phyloP scores from a whole-genome alignment of 1,139 yeast species.

The Dujonia santamariae region DNA sequence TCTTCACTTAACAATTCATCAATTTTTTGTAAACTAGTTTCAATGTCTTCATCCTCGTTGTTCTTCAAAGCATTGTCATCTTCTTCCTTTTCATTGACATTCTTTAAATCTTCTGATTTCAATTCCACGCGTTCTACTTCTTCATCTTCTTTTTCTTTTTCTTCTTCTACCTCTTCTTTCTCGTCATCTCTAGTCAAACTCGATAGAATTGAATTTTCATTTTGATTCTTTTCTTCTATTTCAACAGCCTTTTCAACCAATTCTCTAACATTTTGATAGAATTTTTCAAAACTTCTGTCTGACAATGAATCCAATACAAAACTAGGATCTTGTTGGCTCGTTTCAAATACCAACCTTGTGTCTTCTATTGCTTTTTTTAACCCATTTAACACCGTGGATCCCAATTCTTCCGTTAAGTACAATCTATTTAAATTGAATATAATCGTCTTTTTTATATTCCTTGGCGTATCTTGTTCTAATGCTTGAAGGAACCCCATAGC shows the following conservation, averaged over 20 bases:
- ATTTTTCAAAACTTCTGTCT: slow-evolving; percentile 45
- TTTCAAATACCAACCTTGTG: slow-evolving; percentile 26
- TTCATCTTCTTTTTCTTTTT: slow-evolving; percentile 8
- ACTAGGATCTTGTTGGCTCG: slow-evolving; percentile 23
- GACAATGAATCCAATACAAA: slow-evolving; percentile 43
- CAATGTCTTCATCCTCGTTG: slow-evolving; percentile 6
- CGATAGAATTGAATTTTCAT: slow-evolving; percentile 12
- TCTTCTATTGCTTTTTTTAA: slow-evolving; percentile 32
- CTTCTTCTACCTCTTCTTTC: slow-evolving; percentile 8
- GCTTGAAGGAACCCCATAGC: slow-evolving; percentile 54
- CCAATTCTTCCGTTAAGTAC: slow-evolving; percentile 26
- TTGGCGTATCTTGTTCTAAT: slow-evolving; percentile 50
- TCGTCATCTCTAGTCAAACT: slow-evolving; percentile 9
- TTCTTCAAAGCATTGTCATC: no score
- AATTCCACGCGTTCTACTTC: slow-evolving; percentile 5
- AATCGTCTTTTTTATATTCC: slow-evolving; percentile 54
- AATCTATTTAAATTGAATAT: slow-evolving; percentile 53
- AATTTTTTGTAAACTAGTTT: slow-evolving; percentile 25
- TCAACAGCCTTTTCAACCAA: slow-evolving; percentile 25
- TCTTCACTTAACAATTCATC: slow-evolving; percentile 38
- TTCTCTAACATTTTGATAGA: slow-evolving; percentile 28
- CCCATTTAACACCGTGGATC: slow-evolving; percentile 29
- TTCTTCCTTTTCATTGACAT: slow-evolving; percentile 6
- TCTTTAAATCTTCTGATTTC: slow-evolving; percentile 4
- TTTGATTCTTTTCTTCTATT: slow-evolving; percentile 15